phyloP scores from a whole-genome alignment of 495 filamentous ascomycete species.

The Tuber melanosporum region DNA sequence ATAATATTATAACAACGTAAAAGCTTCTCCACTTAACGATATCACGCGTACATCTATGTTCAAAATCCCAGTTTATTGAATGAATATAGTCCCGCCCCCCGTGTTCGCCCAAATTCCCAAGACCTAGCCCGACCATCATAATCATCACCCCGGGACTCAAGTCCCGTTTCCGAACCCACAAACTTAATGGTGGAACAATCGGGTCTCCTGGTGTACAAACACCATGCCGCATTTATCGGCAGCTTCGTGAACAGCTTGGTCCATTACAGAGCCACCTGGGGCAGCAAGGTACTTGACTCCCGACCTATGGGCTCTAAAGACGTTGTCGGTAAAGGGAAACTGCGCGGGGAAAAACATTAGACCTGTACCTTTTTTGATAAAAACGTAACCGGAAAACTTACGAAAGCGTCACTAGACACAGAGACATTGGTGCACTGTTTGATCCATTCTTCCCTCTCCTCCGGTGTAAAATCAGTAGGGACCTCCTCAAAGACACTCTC shows the following conservation, averaged over 20 bases:
- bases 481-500: constrained; percentile 88
- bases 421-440: constrained; percentile 72
- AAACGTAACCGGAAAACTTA: constrained; percentile 48
- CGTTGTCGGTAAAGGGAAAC: constrained; percentile 98
- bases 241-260: constrained; percentile 78
- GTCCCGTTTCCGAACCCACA: not conserved
- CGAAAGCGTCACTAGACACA: constrained; percentile 89
- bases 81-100: not conserved
- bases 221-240: constrained; percentile 85
- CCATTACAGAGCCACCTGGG: constrained; percentile 89
- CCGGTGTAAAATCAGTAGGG: constrained; percentile 70
- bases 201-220: constrained; percentile 81
- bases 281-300: constrained; percentile 94
- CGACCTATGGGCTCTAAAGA: constrained; percentile 79
- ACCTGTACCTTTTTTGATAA: not conserved
- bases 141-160: not conserved
- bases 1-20: not conserved
- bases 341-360: constrained; percentile 37
- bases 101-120: not conserved
- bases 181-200: constrained; percentile 66
- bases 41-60: not conserved
- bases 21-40: not conserved
- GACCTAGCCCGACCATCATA: not conserved
- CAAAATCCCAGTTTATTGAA: not conserved
- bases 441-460: constrained; percentile 81